Evolutionary conservation across 1,284 basidiomycete species (phyloP), one percentile per base, ranked within the genome.

Genomic region (Puccinia horiana): DNA sequence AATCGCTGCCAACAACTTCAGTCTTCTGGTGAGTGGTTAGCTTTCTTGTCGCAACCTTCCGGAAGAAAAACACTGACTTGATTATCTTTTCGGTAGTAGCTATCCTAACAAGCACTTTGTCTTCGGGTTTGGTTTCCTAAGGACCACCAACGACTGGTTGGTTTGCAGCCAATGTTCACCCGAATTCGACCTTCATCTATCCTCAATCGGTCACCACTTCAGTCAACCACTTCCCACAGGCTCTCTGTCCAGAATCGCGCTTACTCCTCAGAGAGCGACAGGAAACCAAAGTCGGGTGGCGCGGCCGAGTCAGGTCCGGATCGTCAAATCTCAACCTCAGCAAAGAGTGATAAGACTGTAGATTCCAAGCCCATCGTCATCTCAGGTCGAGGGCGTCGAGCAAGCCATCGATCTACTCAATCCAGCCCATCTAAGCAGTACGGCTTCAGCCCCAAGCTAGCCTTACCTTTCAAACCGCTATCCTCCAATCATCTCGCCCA

Each of bases 401-500:
- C 63, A n/a, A 69, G 26, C 26, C 61, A 58, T 47, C 56, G 52
- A 23, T 42, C 63, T 49, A 20, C 54, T 12, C 56, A 26, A 32
- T 67, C 76, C 12, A 49, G 12, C 26, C 29, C 20, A 47, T 69
- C 77, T 18, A 49, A 32, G 47, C 32, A 49, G 26, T 54, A n/a
- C 29, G 42, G 40, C 26, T 23, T 67, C 32, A 42, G 26, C 23
- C 63, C 67, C 37, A 61, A 72, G 56, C 54, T 80, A 23, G n/a
- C 52, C 23, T 35, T 72, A 58, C 77, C 77, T 0, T 72, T 70
- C 26, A 67, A 58, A 26, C 67, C 77, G 4, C 65, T 72, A 12
- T 69, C 77, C 29, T 56, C 67, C 37, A 67, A 81, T 40, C 69
- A 72, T 81, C 78, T 81, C 2, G 65, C 78, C 26, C 78, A 81